These are phyloP conservation scores for Phymatotrichopsis omnivora DNA, from an alignment of 2,329 filamentous ascomycete genomes.

Conservation along the genomic window DNA sequence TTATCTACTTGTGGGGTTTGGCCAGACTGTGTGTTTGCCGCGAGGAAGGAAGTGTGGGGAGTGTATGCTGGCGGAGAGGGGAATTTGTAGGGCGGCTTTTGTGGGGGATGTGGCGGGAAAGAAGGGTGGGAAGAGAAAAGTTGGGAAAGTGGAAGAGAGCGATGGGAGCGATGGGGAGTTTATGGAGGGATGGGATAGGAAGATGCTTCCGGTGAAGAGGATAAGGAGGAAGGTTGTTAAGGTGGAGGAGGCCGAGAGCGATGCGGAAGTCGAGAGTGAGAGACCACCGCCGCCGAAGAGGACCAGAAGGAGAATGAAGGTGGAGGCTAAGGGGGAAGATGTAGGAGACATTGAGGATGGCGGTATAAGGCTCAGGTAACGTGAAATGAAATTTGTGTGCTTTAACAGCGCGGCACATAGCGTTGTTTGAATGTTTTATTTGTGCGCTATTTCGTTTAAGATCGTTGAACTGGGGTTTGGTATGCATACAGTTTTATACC, in stretches of 20 bases:
- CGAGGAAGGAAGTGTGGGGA: conserved; percentile 72
- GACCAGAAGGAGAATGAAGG: conserved; percentile 18
- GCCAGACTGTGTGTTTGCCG: conserved; percentile 76
- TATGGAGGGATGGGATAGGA: conserved; percentile 30
- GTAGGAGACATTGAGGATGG: conserved; percentile 12
- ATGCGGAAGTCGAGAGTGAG: conserved; percentile 29
- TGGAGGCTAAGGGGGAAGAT: conserved; percentile 18
- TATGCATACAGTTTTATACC: too few relatives aligned
- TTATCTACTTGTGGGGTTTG: conserved; percentile 73
- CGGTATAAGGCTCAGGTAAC: too few relatives aligned
- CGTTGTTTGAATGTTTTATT: too few relatives aligned
- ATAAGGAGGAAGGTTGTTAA: conserved; percentile 28
- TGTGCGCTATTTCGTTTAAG: too few relatives aligned
- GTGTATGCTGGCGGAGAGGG: conserved; percentile 66
- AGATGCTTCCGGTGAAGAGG: conserved; percentile 34
- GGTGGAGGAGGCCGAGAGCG: conserved; percentile 21
- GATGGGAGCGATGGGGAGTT: conserved; percentile 32
- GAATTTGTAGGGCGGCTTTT: conserved; percentile 66
- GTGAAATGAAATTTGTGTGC: too few relatives aligned
- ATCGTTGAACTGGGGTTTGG: too few relatives aligned
- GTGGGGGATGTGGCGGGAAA: conserved; percentile 51
- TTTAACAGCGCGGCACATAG: too few relatives aligned
- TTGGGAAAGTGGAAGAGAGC: conserved; percentile 34
- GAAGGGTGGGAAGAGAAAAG: conserved; percentile 41
- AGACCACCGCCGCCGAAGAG: conserved; percentile 1